Evolutionary conservation across 2,329 filamentous ascomycete genomes (phyloP), one percentile per base, ranked within the genome.

Genomic region (Colletotrichum falcatum): DNA sequence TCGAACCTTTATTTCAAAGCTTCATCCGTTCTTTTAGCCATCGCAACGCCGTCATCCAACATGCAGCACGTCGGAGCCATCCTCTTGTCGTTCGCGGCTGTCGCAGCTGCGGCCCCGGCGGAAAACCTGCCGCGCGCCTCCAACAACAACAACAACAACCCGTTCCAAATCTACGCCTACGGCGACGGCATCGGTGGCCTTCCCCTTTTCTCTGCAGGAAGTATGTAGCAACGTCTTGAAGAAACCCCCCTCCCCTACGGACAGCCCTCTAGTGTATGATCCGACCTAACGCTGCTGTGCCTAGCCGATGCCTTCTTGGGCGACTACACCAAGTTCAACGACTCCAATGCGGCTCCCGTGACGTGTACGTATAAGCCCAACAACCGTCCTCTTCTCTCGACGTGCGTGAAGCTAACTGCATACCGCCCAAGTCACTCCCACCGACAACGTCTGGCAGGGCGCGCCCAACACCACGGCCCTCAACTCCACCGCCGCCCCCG

Each of bases 141-240:
- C 26, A 7, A 20, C 23, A 16, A 1, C 1, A 51, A 62, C 30
- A 49, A 75, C 3, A 59, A 26, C 11, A 66, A 58, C 7, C 67
- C 58, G 3, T 78, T 78, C 63, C 66, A 73, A n/a, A 65, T 78
- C 11, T 78, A 76, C 48, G 77, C 75, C 59, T 78, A 77, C 58
- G 76, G 77, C 26, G 20, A 61, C 6, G 72, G 73, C 18, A 76
- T 78, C 55, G 68, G 75, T 8, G 76, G 77, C 8, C 70, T 75
- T 3, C 66, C 74, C 9, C 28, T 78, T 26, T 75, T 77, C 65
- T 75, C 73, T 39, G 69, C 71, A 18, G 71, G 74, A 23, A 73
- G 76, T 78, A 23, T 71, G 76, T 78, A 65, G 35, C 28, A 18
- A 42, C 23, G 60, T n/a, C n/a, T n/a, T n/a, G n/a, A n/a, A n/a